Evolutionary conservation across 192 early-diverging fungal genomes (phyloP), one percentile per base, ranked within the genome.

Genomic region (Umbelopsis isabellina): DNA sequence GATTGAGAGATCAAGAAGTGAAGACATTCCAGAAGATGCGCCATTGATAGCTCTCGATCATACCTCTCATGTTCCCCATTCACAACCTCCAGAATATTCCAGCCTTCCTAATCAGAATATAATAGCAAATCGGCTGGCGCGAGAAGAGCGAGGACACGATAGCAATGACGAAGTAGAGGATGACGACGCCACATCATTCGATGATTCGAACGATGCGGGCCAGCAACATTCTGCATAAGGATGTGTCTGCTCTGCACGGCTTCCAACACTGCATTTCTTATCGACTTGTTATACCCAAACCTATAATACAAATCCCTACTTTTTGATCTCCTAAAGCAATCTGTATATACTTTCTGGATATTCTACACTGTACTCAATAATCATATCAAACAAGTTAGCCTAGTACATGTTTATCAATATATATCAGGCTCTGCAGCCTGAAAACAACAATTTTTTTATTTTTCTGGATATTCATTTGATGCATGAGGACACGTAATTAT

Each of bases 291-390:
- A 61, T 61, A 61, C 55, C 55, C 55, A 27, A 55, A 61, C 27
- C 25, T 30, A 61, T 33, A 61, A 25, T 27, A 61, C 27, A 22
- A 22, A 61, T 16, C 55, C 12, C 25, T n/a, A 49, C 55, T 27
- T 35, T 61, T 35, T 61, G 55, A 15, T 25, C 13, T 61, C 37
- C 37, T 41, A 10, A 41, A 61, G 25, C 55, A 15, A 22, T 61
- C 48, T 61, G 55, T 61, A 61, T 61, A 61, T 61, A 52, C 27
- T 30, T 61, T 61, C 33, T 30, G 18, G 55, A 25, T 30, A 61
- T 35, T 20, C 13, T 61, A 61, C 30, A 61, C 55, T 61, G 55
- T 61, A 61, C 55, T n/a, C 27, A 22, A 61, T 61, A 61, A 61
- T 61, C 55, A 61, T 35, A 35, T 35, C 55, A 35, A 61, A 41